A percentile compares a stretch with the other conserved stretches of the same genome.
phyloP scores from a whole-genome alignment of 2,329 filamentous ascomycete species.

The Colletotrichum brevisporum region DNA sequence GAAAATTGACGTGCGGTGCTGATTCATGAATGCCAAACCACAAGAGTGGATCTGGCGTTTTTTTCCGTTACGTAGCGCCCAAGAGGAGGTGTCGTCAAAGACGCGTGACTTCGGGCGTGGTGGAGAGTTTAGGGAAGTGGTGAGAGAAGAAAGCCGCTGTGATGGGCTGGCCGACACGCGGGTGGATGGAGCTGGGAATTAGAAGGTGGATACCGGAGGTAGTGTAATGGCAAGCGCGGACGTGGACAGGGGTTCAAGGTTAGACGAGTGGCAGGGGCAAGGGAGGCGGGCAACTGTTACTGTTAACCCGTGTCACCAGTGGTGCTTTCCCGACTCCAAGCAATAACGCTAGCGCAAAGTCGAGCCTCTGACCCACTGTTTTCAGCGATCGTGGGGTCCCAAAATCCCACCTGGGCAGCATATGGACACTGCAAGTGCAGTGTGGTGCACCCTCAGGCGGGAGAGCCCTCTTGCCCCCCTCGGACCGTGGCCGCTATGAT shows the following conservation, averaged over 20 bases:
- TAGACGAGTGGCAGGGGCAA: too few species aligned
- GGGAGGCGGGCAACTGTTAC: too few species aligned
- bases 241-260: neutral
- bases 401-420: neutral
- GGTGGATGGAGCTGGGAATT: conserved; percentile 16
- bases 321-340: too few species aligned
- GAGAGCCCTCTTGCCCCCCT: too few species aligned
- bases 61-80: conserved; percentile 7
- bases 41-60: conserved; percentile 12
- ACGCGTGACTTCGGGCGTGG: conserved; percentile 10
- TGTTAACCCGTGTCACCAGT: too few species aligned
- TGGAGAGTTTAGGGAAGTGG: conserved; percentile 3
- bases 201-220: conserved; percentile 20
- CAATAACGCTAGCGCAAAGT: too few species aligned
- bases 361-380: neutral
- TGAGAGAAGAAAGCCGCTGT: conserved; percentile 4
- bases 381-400: neutral
- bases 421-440: too few species aligned
- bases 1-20: neutral
- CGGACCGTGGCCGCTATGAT: too few species aligned
- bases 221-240: conserved; percentile 10
- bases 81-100: conserved; percentile 14
- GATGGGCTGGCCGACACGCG: neutral
- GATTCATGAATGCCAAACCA: neutral
- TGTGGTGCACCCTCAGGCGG: too few species aligned